Conservation (phyloP, 129 eudicot species). For the Sambucus nigra region DNA sequence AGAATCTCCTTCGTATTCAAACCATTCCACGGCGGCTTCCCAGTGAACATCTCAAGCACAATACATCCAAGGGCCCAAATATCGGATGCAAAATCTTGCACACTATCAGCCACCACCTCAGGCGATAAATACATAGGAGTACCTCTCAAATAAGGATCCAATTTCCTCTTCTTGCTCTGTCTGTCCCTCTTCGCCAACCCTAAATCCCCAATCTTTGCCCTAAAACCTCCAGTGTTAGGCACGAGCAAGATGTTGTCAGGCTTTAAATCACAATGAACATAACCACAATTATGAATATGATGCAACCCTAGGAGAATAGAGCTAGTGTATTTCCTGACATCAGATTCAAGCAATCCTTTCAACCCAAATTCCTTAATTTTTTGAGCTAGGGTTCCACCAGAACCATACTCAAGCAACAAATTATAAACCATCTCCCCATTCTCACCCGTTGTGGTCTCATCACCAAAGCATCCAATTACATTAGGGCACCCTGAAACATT, state of each 20-base stretch:
- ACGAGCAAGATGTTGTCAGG: slow-evolving; percentile 62
- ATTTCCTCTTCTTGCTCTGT: slow-evolving; percentile 29
- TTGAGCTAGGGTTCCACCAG: slow-evolving; percentile 73
- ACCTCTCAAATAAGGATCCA: slow-evolving; percentile 43
- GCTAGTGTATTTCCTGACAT: slow-evolving; percentile 33
- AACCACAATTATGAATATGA: slow-evolving; percentile 51
- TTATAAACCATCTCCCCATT: slow-evolving; percentile 55
- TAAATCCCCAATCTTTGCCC: slow-evolving; percentile 69
- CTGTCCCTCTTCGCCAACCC: slow-evolving; percentile 65
- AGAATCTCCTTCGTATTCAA: slow-evolving; percentile 26
- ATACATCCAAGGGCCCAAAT: slow-evolving; percentile 80
- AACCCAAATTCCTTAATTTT: slow-evolving; percentile 33
- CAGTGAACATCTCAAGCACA: slow-evolving; percentile 67
- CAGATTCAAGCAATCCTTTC: slow-evolving; percentile 40
- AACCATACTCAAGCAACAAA: slow-evolving; percentile 68
- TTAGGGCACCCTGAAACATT: slow-evolving; percentile 39
- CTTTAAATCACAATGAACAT: slow-evolving; percentile 81
- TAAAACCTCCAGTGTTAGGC: slow-evolving; percentile 8
- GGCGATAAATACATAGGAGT: slow-evolving; percentile 56
- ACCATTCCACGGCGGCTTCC: slow-evolving; percentile 42
- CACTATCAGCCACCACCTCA: slow-evolving; percentile 45
- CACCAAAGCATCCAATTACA: slow-evolving; percentile 59
- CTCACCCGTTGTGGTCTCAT: slow-evolving; percentile 45
- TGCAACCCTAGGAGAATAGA: slow-evolving; percentile 45
- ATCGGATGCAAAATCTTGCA: slow-evolving; percentile 53